phyloP scores from a whole-genome alignment of 345 rosid species.

The Populus pruinosa region DNA sequence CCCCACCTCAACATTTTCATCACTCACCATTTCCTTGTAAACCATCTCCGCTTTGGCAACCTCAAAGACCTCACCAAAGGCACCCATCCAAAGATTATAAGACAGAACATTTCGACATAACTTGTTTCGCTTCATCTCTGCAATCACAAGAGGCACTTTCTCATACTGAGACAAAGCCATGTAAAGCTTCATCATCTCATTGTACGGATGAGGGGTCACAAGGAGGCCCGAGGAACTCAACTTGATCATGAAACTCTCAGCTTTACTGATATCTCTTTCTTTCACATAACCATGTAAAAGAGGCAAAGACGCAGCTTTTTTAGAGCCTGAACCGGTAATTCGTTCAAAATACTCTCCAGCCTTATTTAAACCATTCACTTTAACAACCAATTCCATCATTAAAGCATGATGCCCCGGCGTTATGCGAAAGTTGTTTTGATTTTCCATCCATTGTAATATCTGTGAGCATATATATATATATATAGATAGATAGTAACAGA shows the following conservation, averaged over 20 bases:
- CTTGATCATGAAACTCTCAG: slow-evolving; percentile 51
- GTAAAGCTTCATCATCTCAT: slow-evolving; percentile 71
- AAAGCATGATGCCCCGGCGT: slow-evolving; percentile 32
- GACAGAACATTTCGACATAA: slow-evolving; percentile 51
- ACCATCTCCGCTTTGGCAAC: slow-evolving; percentile 37
- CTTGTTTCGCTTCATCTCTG: slow-evolving; percentile 49
- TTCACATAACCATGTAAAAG: slow-evolving; percentile 53
- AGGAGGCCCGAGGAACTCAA: slow-evolving; percentile 43
- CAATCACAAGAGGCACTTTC: slow-evolving; percentile 48
- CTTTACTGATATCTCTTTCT: slow-evolving; percentile 35
- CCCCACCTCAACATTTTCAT: slow-evolving; percentile 46
- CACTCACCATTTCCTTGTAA: slow-evolving; percentile 46
- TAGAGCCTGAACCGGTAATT: slow-evolving; percentile 19
- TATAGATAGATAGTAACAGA: background rate
- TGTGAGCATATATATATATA: slow-evolving; percentile 1
- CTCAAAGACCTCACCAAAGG: slow-evolving; percentile 29
- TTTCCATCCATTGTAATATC: slow-evolving; percentile 55
- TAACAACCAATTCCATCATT: slow-evolving; percentile 44
- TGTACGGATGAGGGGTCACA: slow-evolving; percentile 50
- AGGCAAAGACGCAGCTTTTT: slow-evolving; percentile 44
- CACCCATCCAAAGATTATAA: slow-evolving; percentile 65
- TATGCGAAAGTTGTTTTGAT: slow-evolving; percentile 25
- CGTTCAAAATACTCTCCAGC: slow-evolving; percentile 48
- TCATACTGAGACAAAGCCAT: slow-evolving; percentile 31
- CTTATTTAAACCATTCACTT: slow-evolving; percentile 30